Evolutionary conservation across 1,284 basidiomycete species (phyloP), one percentile per base, ranked within the genome.

Genomic region (Cutaneotrichosporon sp.): DNA sequence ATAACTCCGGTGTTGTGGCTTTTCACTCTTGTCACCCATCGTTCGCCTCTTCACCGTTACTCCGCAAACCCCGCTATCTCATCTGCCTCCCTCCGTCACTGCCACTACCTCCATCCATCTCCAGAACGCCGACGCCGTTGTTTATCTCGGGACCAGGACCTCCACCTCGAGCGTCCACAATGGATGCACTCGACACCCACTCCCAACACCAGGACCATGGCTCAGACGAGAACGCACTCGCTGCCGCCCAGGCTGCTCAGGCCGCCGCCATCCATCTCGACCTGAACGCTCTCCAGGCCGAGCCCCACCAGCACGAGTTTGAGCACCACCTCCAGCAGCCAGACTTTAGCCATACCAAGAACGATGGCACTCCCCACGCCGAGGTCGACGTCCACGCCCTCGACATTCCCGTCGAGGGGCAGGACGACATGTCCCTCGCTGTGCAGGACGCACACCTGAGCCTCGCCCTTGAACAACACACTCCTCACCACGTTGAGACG

Each of bases 281-380:
- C 20, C 63, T 74, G 33, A 59, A 53, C 20, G 59, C 61, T 43
- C 55, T 67, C 54, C 60, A 69, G 67, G 29, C 42, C 49, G n/a
- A 57, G 14, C 13, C 54, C 54, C 36, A 67, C 54, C 49, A 64
- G 51, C 46, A 72, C 54, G 68, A 72, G 45, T 70, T 69, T 54
- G 68, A 72, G 42, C 72, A 77, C 61, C 62, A 63, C 56, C 66
- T 77, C 20, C 74, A 76, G 60, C 71, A 72, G 58, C 72, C 74
- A 14, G 74, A 76, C 58, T 77, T 76, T 59, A 66, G 68, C 11
- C 70, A 75, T 20, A 57, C 67, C 27, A 67, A 67, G 63, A 63
- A 64, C 22, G 66, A 67, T 24, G 65, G 56, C n/a, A 57, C 59
- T 4, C 56, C 58, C 5, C 65, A 63, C 29, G 27, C 56, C 38